Conservation (phyloP, 225 moss, liverwort and hornwort genomes). For the Polytrichum commune region DNA sequence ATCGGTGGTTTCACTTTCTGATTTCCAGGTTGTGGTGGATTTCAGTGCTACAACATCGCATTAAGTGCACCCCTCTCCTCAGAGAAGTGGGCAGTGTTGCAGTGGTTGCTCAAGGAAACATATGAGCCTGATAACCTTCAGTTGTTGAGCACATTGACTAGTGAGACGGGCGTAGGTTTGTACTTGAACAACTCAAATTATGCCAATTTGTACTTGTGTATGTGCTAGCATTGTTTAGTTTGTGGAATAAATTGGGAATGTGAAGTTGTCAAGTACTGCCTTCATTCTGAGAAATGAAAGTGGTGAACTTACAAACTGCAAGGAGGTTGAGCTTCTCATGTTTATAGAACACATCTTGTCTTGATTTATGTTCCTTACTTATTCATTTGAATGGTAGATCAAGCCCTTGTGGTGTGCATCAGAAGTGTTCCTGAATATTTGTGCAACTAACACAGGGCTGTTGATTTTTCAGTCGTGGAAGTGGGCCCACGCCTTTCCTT, state of each 20-base stretch:
- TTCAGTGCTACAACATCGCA: constrained; percentile 88
- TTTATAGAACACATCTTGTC: no score
- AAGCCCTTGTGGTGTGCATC: no score
- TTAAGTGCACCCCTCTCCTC: constrained; percentile 58
- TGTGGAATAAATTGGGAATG: no score
- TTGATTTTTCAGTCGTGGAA: constrained; percentile 66
- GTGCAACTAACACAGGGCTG: background rate
- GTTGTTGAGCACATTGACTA: constrained; percentile 60
- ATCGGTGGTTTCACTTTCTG: constrained; percentile 1
- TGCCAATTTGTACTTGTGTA: no score
- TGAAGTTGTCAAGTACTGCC: no score
- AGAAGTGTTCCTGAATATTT: constrained; percentile 3
- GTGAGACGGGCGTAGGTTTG: constrained; percentile 42
- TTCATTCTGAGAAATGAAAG: no score
- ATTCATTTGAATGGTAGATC: no score
- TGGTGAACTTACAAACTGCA: no score
- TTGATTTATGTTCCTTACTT: no score
- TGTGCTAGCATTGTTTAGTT: no score
- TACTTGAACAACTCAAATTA: constrained; percentile 1
- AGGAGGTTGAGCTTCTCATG: no score
- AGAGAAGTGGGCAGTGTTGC: constrained; percentile 72
- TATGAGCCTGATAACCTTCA: constrained; percentile 79
- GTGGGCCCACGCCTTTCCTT: constrained; percentile 97
- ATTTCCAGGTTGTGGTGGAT: constrained; percentile 6
- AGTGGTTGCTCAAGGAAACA: constrained; percentile 90